Evolutionary conservation across 2,329 filamentous ascomycete genomes (phyloP), one percentile per base, ranked within the genome.

Genomic region (Alternaria sp.): DNA sequence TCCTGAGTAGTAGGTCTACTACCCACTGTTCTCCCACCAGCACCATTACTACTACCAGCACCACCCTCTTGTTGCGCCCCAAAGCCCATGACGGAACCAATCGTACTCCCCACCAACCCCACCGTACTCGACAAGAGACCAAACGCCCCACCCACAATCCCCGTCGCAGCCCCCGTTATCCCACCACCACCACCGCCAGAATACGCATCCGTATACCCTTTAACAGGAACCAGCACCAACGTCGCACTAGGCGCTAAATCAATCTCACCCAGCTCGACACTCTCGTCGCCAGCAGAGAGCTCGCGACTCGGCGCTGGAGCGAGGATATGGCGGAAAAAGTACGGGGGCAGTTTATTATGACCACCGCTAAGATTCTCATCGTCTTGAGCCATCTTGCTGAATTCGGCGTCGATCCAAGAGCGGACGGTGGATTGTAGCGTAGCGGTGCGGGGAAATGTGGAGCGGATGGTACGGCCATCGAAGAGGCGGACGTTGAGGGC

Each of bases 281-380:
- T 84, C 77, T 97, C 94, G 64, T 97, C 93, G 0, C 86, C 84
- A 5, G 89, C 86, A 34, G 90, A 89, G 59, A 98, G 88, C 9
- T 86, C 87, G 64, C 87, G 88, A 75, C 90, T 95, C 2, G 93
- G 92, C 20, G 88, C 81, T 0, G 94, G 94, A 0, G 91, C 89
- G 3, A 96, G 84, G 36, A 97, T 89, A 48, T 96, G 88, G 73
- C 93, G 93, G 80, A 98, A 94, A 12, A 86, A 90, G 77, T 93
- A 98, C 0, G 93, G 91, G 12, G 83, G 72, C 11, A 73, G 66
- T 67, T 63, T 44, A 67, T 65, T 26, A 7, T 24, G 3, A 4
- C 24, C 24, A 26, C 24, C 24, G 24, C 24, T 26, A 1, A 30
- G 4, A 12, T 69, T 66, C 26, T 66, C 60, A 22, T 72, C 69